These are phyloP conservation scores for Solanum pinnatisectum DNA, from an alignment of 257 asterid genomes.

Conservation along the genomic window DNA sequence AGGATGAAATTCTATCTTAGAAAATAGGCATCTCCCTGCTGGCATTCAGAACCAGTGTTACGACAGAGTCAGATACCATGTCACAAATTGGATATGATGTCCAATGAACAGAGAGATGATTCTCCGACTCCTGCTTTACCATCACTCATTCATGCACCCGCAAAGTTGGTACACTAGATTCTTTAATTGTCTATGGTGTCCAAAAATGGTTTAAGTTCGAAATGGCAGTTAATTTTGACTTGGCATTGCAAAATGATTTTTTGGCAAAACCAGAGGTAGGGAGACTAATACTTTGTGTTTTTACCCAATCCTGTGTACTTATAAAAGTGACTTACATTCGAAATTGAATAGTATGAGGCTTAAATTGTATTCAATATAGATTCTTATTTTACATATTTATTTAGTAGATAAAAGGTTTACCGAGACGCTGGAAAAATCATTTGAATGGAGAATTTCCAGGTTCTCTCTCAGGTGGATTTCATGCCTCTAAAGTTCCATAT, in stretches of 20 bases:
- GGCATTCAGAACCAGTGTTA: conserved; percentile 75
- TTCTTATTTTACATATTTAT: not conserved
- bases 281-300: not conserved
- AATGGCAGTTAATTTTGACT: not conserved
- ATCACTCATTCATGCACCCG: conserved; percentile 72
- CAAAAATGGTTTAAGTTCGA: not conserved
- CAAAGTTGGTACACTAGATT: conserved; percentile 59
- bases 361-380: not conserved
- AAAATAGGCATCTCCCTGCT: conserved; percentile 51
- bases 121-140: conserved; percentile 77
- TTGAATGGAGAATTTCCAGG: not conserved
- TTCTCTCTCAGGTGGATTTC: not conserved
- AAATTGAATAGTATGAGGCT: not conserved
- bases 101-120: conserved; percentile 87
- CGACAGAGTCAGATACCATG: conserved; percentile 89
- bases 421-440: not conserved
- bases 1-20: no score
- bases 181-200: conserved; percentile 18
- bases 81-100: conserved; percentile 90
- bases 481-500: not conserved
- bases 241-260: not conserved
- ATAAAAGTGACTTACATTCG: not conserved
- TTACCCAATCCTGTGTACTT: not conserved
- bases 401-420: not conserved
- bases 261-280: not conserved